Base-by-base conservation (phyloP, 257 asterid genomes). In the Plectranthus barbatus region DNA sequence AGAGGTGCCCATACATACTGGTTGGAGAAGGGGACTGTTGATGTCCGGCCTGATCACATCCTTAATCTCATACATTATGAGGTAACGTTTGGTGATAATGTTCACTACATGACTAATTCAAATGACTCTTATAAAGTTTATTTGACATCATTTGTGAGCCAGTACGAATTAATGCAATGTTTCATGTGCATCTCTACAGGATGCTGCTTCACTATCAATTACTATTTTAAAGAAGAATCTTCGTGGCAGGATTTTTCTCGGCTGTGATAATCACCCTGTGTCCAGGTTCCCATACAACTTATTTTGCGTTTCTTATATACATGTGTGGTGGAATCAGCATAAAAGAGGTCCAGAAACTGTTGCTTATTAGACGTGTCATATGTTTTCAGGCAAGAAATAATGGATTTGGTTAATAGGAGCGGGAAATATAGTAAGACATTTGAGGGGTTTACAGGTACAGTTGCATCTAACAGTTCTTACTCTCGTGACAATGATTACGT, bases 11-110 rank as follows among this genome's bases (percentile, higher is more conserved):
- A 90, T 73, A 57, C 70, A 3, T 85, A 80, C 74, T 93, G 96
- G 96, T 78, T 93, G 84, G 80, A 74, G 67, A 93, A 93, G 81
- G 94, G 95, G 71, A 81, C 71, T 29, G 0, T 8, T 40, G 97
- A 93, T 46, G 10, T 73, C 82, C 94, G 90, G 20, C 92, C 97
- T 5, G 99, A 90, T 80, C 99, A 93, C 78, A 87, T 93, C 70
- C 86, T 93, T 64, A 93, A 93, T 72, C 84, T 89, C 61, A 85
- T 93, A 60, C 95, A 87, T 74, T 93, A 93, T 33, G 99, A 93
- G 97, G 99, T 90, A 68, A 58, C 70, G n/a, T 49, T 51, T 52
- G 44, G 34, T 31, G 9, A 23, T 63, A 18, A 36, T 40, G 31
- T 20, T 29, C 8, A 17, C 42, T 64, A 11, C 49, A 2, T 60